These are phyloP conservation scores for Epithele typhae DNA, from an alignment of 768 basidiomycete genomes.

Conservation along the genomic window DNA sequence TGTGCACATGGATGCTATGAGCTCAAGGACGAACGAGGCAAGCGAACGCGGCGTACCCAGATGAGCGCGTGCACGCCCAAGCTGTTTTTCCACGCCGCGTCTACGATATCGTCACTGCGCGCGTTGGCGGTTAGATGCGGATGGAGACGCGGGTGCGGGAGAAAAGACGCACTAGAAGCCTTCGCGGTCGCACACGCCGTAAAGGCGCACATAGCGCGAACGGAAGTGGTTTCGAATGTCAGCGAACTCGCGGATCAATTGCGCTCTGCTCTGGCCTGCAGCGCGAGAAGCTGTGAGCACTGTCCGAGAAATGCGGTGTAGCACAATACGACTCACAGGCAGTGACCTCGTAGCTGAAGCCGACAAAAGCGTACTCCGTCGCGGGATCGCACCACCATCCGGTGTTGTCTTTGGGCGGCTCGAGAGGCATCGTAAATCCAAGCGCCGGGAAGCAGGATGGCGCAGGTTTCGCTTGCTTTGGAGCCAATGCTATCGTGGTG, in stretches of 20 bases:
- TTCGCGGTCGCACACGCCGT: constrained; percentile 35
- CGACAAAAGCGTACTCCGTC: constrained; percentile 72
- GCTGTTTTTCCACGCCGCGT: constrained; percentile 61
- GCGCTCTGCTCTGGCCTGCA: constrained; percentile 51
- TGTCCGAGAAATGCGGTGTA: background rate
- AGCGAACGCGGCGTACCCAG: constrained; percentile 44
- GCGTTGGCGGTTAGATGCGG: background rate
- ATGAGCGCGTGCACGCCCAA: constrained; percentile 71
- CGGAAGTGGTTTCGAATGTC: constrained; percentile 57
- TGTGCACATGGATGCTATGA: background rate
- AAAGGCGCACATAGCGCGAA: constrained; percentile 59
- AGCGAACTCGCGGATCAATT: constrained; percentile 51
- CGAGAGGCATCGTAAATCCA: constrained; percentile 51
- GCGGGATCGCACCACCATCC: constrained; percentile 52
- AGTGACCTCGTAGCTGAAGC: constrained; percentile 73
- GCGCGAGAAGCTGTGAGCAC: background rate
- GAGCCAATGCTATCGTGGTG: background rate
- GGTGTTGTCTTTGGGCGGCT: constrained; percentile 32
- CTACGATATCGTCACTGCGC: constrained; percentile 51
- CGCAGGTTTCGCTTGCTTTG: constrained; percentile 7
- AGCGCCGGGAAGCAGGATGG: constrained; percentile 33
- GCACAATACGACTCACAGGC: constrained; percentile 58
- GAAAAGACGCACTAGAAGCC: constrained; percentile 34
- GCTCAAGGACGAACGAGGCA: too few species aligned
- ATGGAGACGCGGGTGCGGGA: background rate